Percentiles rank a stretch among this genome's conserved stretches.
These are phyloP conservation scores for Cylindrotheca fusiformis DNA, from an alignment of 108 stramenopile species.

Conservation along the genomic window DNA sequence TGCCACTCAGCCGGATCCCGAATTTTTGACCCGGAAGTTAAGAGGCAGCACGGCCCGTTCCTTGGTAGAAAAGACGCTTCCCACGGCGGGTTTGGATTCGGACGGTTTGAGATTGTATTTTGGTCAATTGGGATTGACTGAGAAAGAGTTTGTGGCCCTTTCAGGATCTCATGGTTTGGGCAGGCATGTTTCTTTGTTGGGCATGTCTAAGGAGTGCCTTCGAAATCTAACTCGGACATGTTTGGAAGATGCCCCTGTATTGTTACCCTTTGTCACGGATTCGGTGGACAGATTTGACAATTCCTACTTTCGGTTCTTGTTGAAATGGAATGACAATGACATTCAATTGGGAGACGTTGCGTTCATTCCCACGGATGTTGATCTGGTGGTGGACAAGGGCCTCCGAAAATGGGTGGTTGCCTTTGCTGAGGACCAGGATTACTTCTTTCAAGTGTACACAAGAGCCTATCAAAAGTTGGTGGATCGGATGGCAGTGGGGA, in stretches of 20 bases:
- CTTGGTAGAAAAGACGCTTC: conserved; percentile 41
- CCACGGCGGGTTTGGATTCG: conserved; percentile 52
- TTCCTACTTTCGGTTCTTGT: conserved; percentile 39
- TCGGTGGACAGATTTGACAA: conserved; percentile 46
- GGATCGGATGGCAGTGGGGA: conserved; percentile 41
- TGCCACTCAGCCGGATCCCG: conserved; percentile 30
- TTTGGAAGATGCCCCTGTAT: conserved; percentile 58
- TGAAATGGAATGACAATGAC: conserved; percentile 49
- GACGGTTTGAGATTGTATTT: conserved; percentile 61
- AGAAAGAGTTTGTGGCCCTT: conserved; percentile 49
- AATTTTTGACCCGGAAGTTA: conserved; percentile 16
- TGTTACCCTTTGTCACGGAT: conserved; percentile 51
- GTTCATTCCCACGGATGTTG: conserved; percentile 67
- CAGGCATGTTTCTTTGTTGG: conserved; percentile 54
- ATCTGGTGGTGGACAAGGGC: conserved; percentile 55
- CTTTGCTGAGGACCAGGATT: conserved; percentile 41
- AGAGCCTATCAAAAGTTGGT: conserved; percentile 46
- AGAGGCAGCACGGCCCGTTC: conserved; percentile 24
- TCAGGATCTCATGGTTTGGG: conserved; percentile 59
- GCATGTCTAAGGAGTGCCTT: conserved; percentile 54
- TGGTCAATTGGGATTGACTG: conserved; percentile 46
- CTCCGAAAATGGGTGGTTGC: conserved; percentile 33
- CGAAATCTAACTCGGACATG: conserved; percentile 48
- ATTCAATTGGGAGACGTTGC: conserved; percentile 51
- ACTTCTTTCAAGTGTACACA: conserved; percentile 33